Evolutionary conservation across 257 asterid genomes (phyloP).

Genomic region (Dorcoceras hygrometricum): DNA sequence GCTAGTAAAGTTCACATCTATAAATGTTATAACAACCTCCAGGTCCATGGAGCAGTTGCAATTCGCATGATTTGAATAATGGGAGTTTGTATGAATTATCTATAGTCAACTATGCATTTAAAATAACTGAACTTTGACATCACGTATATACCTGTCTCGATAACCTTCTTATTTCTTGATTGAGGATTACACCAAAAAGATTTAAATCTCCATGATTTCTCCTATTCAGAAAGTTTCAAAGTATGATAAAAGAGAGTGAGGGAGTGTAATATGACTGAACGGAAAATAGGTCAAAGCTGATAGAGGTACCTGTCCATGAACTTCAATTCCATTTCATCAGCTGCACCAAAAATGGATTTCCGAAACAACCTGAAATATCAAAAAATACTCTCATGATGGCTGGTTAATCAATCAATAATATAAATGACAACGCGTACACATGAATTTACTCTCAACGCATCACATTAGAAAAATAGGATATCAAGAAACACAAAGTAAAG

Average conservation of each 20-base stretch:
- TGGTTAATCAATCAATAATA: background rate
- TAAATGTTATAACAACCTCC: background rate
- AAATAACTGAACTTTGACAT: conserved; percentile 7
- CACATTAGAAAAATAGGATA: background rate
- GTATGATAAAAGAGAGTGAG: conserved; percentile 20
- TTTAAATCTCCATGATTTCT: conserved; percentile 77
- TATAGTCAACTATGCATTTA: background rate
- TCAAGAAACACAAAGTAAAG: background rate
- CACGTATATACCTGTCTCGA: conserved; percentile 67
- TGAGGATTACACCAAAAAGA: conserved; percentile 69
- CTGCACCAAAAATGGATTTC: conserved; percentile 87
- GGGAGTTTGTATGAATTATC: background rate
- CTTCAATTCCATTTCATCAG: conserved; percentile 94
- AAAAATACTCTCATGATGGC: too few species aligned
- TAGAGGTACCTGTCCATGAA: conserved; percentile 70
- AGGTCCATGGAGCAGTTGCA: background rate
- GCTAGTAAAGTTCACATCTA: background rate
- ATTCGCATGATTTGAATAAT: too few species aligned
- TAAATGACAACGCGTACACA: too few species aligned
- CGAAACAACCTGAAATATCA: conserved; percentile 88
- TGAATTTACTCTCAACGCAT: too few species aligned
- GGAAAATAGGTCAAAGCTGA: conserved; percentile 17
- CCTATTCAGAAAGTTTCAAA: conserved; percentile 39
- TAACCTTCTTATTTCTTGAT: conserved; percentile 87
- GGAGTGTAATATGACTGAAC: conserved; percentile 7